These are phyloP conservation scores for Ceratocystis cubensis DNA, from an alignment of 2,329 filamentous ascomycete genomes.

Conservation along the genomic window DNA sequence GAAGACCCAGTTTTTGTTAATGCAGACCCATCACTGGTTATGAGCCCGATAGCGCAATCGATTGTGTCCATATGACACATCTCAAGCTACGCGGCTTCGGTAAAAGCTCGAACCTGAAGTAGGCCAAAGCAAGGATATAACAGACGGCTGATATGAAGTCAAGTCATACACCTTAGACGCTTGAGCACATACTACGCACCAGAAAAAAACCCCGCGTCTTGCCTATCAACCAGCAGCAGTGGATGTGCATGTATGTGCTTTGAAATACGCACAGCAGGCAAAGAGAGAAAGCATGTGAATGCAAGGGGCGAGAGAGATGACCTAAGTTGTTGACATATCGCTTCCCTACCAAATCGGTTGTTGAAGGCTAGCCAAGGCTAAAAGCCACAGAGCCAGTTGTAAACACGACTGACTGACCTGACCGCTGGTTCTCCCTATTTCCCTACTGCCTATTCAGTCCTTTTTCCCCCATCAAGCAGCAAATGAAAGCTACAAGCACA, in stretches of 20 bases:
- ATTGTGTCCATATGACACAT: neutral
- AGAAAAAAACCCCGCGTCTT: neutral
- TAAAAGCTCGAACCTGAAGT: neutral
- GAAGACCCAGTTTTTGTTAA: neutral
- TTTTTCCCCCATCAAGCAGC: too few relatives aligned
- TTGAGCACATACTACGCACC: neutral
- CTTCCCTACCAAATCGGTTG: neutral
- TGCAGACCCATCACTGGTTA: neutral
- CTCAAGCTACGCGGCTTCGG: slow-evolving; percentile 4
- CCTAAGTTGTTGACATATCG: neutral
- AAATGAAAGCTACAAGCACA: neutral
- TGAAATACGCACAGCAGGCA: neutral
- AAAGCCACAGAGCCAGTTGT: too few relatives aligned
- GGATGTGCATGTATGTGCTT: too few relatives aligned
- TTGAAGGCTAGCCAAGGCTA: neutral
- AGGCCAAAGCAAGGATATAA: neutral
- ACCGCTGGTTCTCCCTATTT: too few relatives aligned
- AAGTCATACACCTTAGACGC: neutral
- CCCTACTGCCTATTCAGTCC: too few relatives aligned
- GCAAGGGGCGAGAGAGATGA: neutral
- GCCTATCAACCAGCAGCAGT: neutral
- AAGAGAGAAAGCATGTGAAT: neutral
- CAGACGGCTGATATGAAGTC: neutral
- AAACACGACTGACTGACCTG: too few relatives aligned
- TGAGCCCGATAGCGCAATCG: neutral